Conservation (phyloP, 257 asterid species). For the Petrea volubilis region DNA sequence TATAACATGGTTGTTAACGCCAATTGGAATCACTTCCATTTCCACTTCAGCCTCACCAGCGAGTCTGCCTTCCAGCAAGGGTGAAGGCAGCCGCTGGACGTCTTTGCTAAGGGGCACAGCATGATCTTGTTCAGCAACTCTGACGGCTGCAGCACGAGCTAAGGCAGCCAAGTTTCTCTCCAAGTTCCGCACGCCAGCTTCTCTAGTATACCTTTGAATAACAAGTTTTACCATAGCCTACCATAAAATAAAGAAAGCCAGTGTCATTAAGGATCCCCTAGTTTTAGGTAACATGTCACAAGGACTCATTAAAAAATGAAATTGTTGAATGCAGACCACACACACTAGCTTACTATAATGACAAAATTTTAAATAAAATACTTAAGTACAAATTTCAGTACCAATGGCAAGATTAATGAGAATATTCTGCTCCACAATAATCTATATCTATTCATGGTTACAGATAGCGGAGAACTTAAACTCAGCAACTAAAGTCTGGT, state of each 20-base stretch:
- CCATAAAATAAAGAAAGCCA: constrained; percentile 32
- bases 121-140: constrained; percentile 86
- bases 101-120: constrained; percentile 80
- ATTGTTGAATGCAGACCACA: neutral
- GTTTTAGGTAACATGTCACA: neutral
- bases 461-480: neutral
- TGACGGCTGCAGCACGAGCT: constrained; percentile 99
- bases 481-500: neutral
- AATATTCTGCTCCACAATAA: neutral
- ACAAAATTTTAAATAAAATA: neutral
- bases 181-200: constrained; percentile 97
- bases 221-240: constrained; percentile 86
- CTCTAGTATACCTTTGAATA: constrained; percentile 94
- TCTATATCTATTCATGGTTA: neutral
- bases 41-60: constrained; percentile 96
- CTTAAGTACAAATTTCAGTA: neutral
- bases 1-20: constrained; percentile 76
- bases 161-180: constrained; percentile 97
- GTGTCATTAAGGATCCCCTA: constrained; percentile 21
- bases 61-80: constrained; percentile 74
- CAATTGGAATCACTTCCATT: constrained; percentile 96
- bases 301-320: neutral
- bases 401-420: neutral
- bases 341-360: neutral
- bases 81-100: constrained; percentile 83